Evolutionary conservation across 495 filamentous ascomycete species (phyloP).

Genomic region (Sphaerosporella brunnea): DNA sequence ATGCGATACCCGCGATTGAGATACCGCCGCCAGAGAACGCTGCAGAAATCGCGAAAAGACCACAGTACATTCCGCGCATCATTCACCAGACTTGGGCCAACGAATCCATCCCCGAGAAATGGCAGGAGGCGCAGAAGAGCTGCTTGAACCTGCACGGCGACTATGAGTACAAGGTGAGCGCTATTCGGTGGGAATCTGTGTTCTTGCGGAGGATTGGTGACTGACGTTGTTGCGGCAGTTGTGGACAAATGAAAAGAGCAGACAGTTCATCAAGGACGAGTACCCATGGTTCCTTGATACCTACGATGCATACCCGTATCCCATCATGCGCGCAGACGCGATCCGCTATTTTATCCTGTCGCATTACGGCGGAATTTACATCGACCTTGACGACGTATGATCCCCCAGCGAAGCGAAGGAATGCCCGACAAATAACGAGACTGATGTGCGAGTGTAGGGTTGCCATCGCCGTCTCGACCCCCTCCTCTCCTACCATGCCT

Average conservation of each 20-base stretch:
- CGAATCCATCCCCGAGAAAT: conserved; percentile 53
- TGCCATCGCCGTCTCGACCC: conserved; percentile 70
- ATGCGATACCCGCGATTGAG: conserved; percentile 46
- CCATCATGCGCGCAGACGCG: conserved; percentile 72
- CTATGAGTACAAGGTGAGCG: conserved; percentile 63
- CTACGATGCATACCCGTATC: conserved; percentile 61
- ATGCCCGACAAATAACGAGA: conserved; percentile 4
- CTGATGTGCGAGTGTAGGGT: too few relatives aligned
- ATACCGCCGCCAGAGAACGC: conserved; percentile 45
- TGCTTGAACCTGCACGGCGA: conserved; percentile 60
- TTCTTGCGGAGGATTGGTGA: neutral
- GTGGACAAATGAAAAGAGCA: conserved; percentile 67
- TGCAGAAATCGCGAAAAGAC: conserved; percentile 35
- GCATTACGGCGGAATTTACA: conserved; percentile 71
- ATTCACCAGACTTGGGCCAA: conserved; percentile 81
- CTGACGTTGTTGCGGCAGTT: conserved; percentile 36
- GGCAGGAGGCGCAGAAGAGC: conserved; percentile 52
- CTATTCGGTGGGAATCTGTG: neutral
- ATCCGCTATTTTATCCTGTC: conserved; percentile 78
- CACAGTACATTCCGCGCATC: conserved; percentile 67
- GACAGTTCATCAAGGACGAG: conserved; percentile 56
- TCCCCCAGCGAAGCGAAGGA: neutral
- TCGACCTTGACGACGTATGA: conserved; percentile 71
- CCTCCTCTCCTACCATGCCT: conserved; percentile 60
- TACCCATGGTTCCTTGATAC: conserved; percentile 79